Conservation (phyloP, 2,329 filamentous ascomycete genomes). For the Colletotrichum caudatum region DNA sequence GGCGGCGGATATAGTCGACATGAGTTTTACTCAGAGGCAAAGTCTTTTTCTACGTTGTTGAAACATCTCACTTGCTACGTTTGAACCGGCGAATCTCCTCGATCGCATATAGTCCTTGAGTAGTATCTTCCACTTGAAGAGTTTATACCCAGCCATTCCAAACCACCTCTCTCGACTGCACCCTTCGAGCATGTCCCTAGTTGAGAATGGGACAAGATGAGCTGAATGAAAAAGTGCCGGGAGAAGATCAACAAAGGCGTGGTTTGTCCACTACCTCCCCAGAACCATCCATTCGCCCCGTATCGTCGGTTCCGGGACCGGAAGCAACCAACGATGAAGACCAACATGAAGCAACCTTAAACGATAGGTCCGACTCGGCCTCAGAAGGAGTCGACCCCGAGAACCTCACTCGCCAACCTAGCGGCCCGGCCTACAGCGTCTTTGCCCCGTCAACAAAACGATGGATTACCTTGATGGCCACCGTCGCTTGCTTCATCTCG, state of each 20-base stretch:
- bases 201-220: slow-evolving; percentile 21
- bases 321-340: slow-evolving; percentile 2
- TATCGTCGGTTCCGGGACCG: background rate
- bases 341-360: slow-evolving; percentile 12
- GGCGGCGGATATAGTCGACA: slow-evolving; percentile 6
- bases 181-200: background rate
- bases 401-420: slow-evolving; percentile 49
- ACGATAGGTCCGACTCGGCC: background rate
- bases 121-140: background rate
- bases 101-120: too few species aligned
- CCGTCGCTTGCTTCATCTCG: slow-evolving; percentile 65
- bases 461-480: slow-evolving; percentile 67
- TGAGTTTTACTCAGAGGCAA: slow-evolving; percentile 17
- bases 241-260: too few species aligned
- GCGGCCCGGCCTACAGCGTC: slow-evolving; percentile 52
- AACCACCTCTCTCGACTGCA: background rate
- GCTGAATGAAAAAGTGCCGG: background rate
- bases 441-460: slow-evolving; percentile 57
- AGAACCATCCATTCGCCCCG: slow-evolving; percentile 2
- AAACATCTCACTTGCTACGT: background rate
- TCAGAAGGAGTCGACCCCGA: slow-evolving; percentile 43
- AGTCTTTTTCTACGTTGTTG: background rate
- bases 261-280: background rate
- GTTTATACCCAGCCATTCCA: background rate
- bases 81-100: background rate